Conservation (phyloP, 2,329 filamentous ascomycete species). For the Stagonosporopsis cucurbitacearum region DNA sequence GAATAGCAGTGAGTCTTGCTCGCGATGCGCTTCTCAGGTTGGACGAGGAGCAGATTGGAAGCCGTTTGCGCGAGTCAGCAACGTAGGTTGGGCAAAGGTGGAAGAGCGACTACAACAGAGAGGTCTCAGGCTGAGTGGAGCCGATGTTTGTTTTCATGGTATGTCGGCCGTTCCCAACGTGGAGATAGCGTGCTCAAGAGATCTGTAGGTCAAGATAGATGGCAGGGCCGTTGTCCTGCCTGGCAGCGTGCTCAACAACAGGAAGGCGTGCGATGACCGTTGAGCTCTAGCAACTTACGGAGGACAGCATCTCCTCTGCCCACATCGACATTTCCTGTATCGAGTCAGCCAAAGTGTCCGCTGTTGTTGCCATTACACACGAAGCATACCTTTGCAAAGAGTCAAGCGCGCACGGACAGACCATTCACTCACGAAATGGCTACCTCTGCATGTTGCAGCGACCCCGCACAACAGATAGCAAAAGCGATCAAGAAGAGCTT, state of each 20-base stretch:
- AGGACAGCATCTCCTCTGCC: no score
- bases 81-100: slow-evolving; percentile 26
- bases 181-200: not conserved
- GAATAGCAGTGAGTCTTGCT: slow-evolving; percentile 30
- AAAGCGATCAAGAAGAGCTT: no score
- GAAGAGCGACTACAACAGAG: slow-evolving; percentile 24
- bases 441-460: not conserved
- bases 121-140: not conserved
- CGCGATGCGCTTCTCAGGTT: slow-evolving; percentile 26
- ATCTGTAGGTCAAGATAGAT: slow-evolving; percentile 2
- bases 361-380: not conserved
- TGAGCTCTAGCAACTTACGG: no score
- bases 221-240: slow-evolving; percentile 13
- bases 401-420: slow-evolving; percentile 5
- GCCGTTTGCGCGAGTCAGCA: slow-evolving; percentile 30
- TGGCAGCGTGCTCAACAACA: slow-evolving; percentile 14
- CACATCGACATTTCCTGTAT: not conserved
- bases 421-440: not conserved
- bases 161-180: not conserved
- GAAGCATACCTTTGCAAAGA: not conserved
- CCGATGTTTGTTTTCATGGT: not conserved
- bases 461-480: not conserved
- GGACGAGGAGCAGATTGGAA: slow-evolving; percentile 23
- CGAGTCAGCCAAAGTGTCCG: slow-evolving; percentile 1
- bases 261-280: not conserved